Percentiles rank a stretch among this genome's conserved stretches.
These are phyloP conservation scores for Fusarium udum DNA, from an alignment of 2,329 filamentous ascomycete species.

Conservation along the genomic window DNA sequence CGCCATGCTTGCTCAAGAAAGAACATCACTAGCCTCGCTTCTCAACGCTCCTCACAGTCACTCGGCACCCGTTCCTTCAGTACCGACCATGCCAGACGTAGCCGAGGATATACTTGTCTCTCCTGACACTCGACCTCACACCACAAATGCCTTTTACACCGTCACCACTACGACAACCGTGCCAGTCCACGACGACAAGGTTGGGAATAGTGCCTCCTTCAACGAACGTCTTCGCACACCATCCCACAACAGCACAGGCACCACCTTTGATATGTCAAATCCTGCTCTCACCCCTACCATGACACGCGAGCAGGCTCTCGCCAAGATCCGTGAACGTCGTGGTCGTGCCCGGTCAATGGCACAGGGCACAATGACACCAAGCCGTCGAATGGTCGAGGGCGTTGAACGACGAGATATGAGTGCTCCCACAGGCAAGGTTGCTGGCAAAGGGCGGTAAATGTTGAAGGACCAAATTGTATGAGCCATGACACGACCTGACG, in stretches of 20 bases:
- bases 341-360: slow-evolving; percentile 76
- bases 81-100: slow-evolving; percentile 50
- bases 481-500: slow-evolving; percentile 39
- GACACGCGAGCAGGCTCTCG: slow-evolving; percentile 78
- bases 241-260: slow-evolving; percentile 49
- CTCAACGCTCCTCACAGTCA: slow-evolving; percentile 63
- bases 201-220: slow-evolving; percentile 52
- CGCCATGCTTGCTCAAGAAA: slow-evolving; percentile 62
- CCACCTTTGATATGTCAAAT: slow-evolving; percentile 63
- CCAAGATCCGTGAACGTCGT: slow-evolving; percentile 76
- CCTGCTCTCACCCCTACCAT: slow-evolving; percentile 71
- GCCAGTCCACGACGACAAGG: slow-evolving; percentile 59
- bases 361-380: slow-evolving; percentile 65
- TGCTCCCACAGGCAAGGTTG: slow-evolving; percentile 53
- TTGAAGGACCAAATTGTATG: neutral
- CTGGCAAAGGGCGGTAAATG: slow-evolving; percentile 34
- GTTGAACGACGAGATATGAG: slow-evolving; percentile 59
- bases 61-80: slow-evolving; percentile 48
- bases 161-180: slow-evolving; percentile 62
- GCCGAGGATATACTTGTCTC: slow-evolving; percentile 31
- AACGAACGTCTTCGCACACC: slow-evolving; percentile 58
- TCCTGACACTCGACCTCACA: slow-evolving; percentile 54
- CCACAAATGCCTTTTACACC: slow-evolving; percentile 57
- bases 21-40: slow-evolving; percentile 68
- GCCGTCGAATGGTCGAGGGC: slow-evolving; percentile 66